Conservation (phyloP, 106 monocot species). For the Acanthochlamys bracteata region DNA sequence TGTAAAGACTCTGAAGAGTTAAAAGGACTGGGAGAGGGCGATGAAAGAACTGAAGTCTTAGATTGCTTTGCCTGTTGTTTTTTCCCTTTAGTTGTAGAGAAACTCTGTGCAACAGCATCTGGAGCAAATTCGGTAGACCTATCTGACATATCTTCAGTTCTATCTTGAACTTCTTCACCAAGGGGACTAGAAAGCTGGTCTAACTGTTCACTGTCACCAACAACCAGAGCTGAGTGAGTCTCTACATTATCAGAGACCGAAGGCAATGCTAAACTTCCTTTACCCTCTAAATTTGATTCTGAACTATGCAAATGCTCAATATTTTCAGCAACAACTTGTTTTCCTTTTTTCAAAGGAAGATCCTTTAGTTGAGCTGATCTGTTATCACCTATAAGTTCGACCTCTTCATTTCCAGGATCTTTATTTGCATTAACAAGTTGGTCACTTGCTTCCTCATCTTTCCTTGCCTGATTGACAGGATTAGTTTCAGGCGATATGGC, state of each 20-base stretch:
- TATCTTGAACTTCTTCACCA: slow-evolving; percentile 33
- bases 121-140: slow-evolving; percentile 18
- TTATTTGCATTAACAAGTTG: slow-evolving; percentile 23
- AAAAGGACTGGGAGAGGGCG: slow-evolving; percentile 36
- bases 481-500: slow-evolving; percentile 37
- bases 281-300: slow-evolving; percentile 23
- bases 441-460: slow-evolving; percentile 24
- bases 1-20: slow-evolving; percentile 49
- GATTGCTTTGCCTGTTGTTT: slow-evolving; percentile 37
- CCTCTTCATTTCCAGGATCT: slow-evolving; percentile 21
- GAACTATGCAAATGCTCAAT: slow-evolving; percentile 16
- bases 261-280: slow-evolving; percentile 9
- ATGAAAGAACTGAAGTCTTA: slow-evolving; percentile 24
- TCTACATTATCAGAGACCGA: slow-evolving; percentile 21
- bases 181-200: slow-evolving; percentile 14
- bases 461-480: slow-evolving; percentile 11
- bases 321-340: slow-evolving; percentile 15
- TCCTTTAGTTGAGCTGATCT: slow-evolving; percentile 15
- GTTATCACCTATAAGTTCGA: slow-evolving; percentile 43
- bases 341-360: slow-evolving; percentile 33
- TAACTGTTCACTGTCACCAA: slow-evolving; percentile 13
- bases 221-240: slow-evolving; percentile 15
- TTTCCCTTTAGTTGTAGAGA: slow-evolving; percentile 33
- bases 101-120: slow-evolving; percentile 11
- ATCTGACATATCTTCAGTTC: slow-evolving; percentile 33